Conservation (phyloP, 2,329 filamentous ascomycete species). For the Laburnicola sp. region DNA sequence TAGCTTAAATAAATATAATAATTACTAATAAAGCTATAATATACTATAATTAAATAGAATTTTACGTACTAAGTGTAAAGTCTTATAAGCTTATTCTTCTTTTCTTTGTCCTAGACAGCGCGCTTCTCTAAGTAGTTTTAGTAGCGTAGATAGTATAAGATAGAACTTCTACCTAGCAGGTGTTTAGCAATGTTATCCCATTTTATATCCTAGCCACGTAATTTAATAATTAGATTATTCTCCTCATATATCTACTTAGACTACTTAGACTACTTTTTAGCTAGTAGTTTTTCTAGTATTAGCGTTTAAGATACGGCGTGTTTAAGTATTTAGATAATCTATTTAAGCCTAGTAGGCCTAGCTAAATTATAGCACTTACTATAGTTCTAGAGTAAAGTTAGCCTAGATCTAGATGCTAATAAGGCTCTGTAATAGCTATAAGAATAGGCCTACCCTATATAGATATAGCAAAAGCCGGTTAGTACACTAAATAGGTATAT, state of each 20-base stretch:
- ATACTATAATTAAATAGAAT: slow-evolving; percentile 7
- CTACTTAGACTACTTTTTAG: slow-evolving; percentile 80
- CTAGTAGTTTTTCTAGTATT: slow-evolving; percentile 37
- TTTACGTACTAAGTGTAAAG: slow-evolving; percentile 81
- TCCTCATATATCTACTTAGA: slow-evolving; percentile 89
- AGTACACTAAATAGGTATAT: too few relatives aligned
- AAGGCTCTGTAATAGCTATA: slow-evolving; percentile 41
- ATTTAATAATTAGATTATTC: slow-evolving; percentile 85
- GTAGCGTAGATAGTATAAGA: slow-evolving; percentile 92
- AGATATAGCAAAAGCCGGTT: slow-evolving; percentile 27
- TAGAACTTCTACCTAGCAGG: slow-evolving; percentile 85
- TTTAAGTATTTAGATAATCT: slow-evolving; percentile 36
- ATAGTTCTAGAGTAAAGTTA: slow-evolving; percentile 52
- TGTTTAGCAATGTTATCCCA: slow-evolving; percentile 97
- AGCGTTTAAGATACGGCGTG: slow-evolving; percentile 43
- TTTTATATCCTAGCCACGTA: slow-evolving; percentile 89
- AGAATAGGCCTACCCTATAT: slow-evolving; percentile 42
- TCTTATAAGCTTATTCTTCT: slow-evolving; percentile 92
- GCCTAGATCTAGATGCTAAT: slow-evolving; percentile 42
- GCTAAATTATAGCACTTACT: slow-evolving; percentile 21
- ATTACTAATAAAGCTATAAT: slow-evolving; percentile 5
- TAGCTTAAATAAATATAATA: too few relatives aligned
- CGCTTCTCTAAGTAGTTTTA: slow-evolving; percentile 94
- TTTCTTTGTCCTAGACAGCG: slow-evolving; percentile 94
- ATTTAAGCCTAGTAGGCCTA: slow-evolving; percentile 27